A percentile compares a stretch with the other conserved stretches of the same genome.
phyloP scores from a whole-genome alignment of 2,329 filamentous ascomycete species.

The Cladosporium halotolerans region DNA sequence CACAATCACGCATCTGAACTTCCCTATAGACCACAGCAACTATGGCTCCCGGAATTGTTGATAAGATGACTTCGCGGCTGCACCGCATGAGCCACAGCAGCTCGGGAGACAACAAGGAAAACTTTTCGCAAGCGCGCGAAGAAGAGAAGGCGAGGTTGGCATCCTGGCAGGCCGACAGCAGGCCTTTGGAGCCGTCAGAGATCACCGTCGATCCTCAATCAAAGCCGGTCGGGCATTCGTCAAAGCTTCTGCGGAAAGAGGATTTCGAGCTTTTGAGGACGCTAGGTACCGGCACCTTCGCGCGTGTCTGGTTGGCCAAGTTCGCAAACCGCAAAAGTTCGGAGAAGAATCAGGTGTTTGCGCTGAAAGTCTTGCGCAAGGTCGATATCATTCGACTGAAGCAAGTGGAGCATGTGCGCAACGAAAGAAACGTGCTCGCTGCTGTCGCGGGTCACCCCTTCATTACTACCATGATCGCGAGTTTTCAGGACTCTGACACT shows the following conservation, averaged over 20 bases:
- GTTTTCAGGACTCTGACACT: slow-evolving; percentile 72
- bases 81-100: slow-evolving; percentile 30
- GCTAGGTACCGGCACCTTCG: slow-evolving; percentile 71
- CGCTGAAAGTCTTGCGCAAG: slow-evolving; percentile 70
- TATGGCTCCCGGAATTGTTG: slow-evolving; percentile 30
- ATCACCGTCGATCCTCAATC: slow-evolving; percentile 38
- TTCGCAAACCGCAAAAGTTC: slow-evolving; percentile 47
- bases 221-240: slow-evolving; percentile 44
- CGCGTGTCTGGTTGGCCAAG: slow-evolving; percentile 71
- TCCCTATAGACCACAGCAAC: neutral
- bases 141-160: slow-evolving; percentile 42
- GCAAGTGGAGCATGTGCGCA: slow-evolving; percentile 79
- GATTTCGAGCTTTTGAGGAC: slow-evolving; percentile 72
- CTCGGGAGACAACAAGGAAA: slow-evolving; percentile 12
- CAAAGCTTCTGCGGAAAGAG: slow-evolving; percentile 40
- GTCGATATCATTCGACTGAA: slow-evolving; percentile 69
- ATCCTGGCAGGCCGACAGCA: slow-evolving; percentile 42
- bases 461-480: slow-evolving; percentile 71
- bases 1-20: neutral
- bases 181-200: slow-evolving; percentile 37
- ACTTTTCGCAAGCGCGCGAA: slow-evolving; percentile 32
- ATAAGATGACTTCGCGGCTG: slow-evolving; percentile 31
- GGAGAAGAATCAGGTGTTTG: slow-evolving; percentile 63
- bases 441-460: slow-evolving; percentile 76
- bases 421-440: slow-evolving; percentile 71